Evolutionary conservation across 345 rosid species (phyloP), one percentile per base, ranked within the genome.

Genomic region (Microthlaspi erraticum): DNA sequence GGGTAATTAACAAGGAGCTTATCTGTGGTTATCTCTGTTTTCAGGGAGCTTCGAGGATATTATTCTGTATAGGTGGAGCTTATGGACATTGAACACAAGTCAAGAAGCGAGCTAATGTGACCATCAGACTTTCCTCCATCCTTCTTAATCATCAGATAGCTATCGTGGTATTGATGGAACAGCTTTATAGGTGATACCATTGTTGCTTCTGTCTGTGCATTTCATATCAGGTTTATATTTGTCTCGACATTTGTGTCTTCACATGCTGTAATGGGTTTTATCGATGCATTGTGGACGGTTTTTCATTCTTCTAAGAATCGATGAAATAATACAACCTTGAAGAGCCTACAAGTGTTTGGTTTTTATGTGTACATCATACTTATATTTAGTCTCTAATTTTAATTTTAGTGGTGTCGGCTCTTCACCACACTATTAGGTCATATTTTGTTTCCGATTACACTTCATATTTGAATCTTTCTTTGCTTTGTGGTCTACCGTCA

Each of bases 91-190:
- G 96, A 43, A 70, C 68, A 54, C 80, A 74, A 77, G 68, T 87
- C 51, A 80, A 83, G 64, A 70, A 83, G 46, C 85, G 92, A 20
- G 93, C 96, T 49, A 72, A 90, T 66, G 26, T 79, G 38, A 84
- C 89, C 8, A 79, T 93, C 52, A 87, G 78, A 82, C 75, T 93
- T 59, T 90, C 98, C 19, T 88, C 97, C 5, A 78, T 90, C 92
- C 92, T 93, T 23, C 74, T 93, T 68, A 90, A 93, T 78, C 98
- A 90, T 80, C 96, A 88, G 77, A 84, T 90, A 72, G 92, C 97
- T 19, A 84, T 90, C 55, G 80, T 90, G 58, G 86, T 93, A 55
- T 81, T 90, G 50, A 60, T 93, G 81, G 97, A 90, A 72, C 98
- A 93, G 75, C 92, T 93, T 51, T 93, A 88, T 60, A 82, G 98